These are phyloP conservation scores for Trametes maxima DNA, from an alignment of 768 basidiomycete species.

Conservation along the genomic window DNA sequence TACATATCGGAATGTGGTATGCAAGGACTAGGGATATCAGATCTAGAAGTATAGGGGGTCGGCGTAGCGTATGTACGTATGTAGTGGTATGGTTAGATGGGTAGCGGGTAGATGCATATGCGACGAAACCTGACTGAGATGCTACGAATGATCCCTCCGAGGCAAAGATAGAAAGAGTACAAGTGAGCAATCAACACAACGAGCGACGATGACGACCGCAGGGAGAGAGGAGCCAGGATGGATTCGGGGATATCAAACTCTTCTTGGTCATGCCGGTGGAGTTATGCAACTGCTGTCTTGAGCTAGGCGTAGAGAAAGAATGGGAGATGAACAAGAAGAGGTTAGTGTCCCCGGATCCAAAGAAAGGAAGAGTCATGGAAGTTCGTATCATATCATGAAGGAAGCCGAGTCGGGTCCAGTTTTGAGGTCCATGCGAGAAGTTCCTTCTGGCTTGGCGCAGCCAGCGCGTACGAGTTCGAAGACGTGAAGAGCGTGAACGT, in stretches of 20 bases:
- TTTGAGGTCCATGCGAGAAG: slow-evolving; percentile 83
- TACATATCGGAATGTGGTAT: slow-evolving; percentile 24
- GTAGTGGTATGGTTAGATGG: slow-evolving; percentile 22
- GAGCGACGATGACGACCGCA: slow-evolving; percentile 10
- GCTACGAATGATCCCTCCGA: slow-evolving; percentile 9
- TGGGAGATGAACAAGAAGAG: slow-evolving; percentile 3
- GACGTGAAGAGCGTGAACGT: slow-evolving; percentile 91
- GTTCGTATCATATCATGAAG: slow-evolving; percentile 25
- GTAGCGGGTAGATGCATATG: slow-evolving; percentile 21
- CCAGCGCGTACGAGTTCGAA: slow-evolving; percentile 89
- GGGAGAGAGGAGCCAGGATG: neutral
- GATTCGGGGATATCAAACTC: neutral
- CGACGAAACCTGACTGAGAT: slow-evolving; percentile 10
- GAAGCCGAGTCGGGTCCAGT: slow-evolving; percentile 74
- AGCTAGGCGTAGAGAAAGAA: slow-evolving; percentile 4
- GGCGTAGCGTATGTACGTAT: slow-evolving; percentile 13
- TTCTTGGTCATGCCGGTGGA: too few relatives aligned
- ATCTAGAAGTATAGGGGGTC: slow-evolving; percentile 24
- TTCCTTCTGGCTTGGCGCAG: slow-evolving; percentile 81
- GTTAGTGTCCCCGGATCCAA: neutral
- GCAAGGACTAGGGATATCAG: slow-evolving; percentile 28
- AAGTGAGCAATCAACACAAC: slow-evolving; percentile 24
- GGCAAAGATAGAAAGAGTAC: slow-evolving; percentile 13
- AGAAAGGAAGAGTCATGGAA: slow-evolving; percentile 1
- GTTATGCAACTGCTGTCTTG: too few relatives aligned